These are phyloP conservation scores for Lachancea fermentati DNA, from an alignment of 805 yeast genomes.

Conservation along the genomic window DNA sequence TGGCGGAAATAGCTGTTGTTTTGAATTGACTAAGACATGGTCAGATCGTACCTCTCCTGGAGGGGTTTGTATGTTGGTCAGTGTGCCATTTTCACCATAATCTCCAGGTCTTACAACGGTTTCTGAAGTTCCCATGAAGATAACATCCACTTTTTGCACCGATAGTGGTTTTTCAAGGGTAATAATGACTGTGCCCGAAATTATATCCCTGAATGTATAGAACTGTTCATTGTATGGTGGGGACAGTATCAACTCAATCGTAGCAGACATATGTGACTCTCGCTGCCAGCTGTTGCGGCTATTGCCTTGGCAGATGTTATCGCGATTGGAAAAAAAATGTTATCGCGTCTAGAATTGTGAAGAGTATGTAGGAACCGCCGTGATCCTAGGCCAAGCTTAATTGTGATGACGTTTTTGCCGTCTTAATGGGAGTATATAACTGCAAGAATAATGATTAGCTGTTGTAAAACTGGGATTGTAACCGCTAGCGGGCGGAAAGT, in stretches of 20 bases:
- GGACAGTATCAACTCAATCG: conserved; percentile 14
- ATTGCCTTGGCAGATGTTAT: too few species aligned
- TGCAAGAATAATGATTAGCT: too few species aligned
- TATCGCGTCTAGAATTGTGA: too few species aligned
- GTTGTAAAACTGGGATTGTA: too few species aligned
- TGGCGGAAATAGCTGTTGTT: conserved; percentile 28
- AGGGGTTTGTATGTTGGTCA: conserved; percentile 67
- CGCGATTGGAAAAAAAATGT: too few species aligned
- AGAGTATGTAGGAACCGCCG: too few species aligned
- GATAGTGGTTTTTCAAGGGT: conserved; percentile 22
- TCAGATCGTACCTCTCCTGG: conserved; percentile 13
- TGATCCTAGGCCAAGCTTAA: too few species aligned
- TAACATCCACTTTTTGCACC: conserved; percentile 42
- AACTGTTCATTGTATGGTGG: conserved; percentile 30
- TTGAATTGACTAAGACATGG: conserved; percentile 17
- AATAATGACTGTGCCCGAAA: conserved; percentile 24
- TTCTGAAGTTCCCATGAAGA: conserved; percentile 38
- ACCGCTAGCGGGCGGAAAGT: too few species aligned
- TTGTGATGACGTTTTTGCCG: too few species aligned
- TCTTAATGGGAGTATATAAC: too few species aligned
- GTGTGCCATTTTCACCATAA: conserved; percentile 49
- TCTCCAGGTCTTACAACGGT: conserved; percentile 25
- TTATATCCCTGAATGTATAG: conserved; percentile 27
- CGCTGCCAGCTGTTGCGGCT: too few species aligned
- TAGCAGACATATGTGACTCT: conserved; percentile 19